Base-by-base conservation (phyloP, 2,329 filamentous ascomycete genomes). In the Fusarium veterinarium region DNA sequence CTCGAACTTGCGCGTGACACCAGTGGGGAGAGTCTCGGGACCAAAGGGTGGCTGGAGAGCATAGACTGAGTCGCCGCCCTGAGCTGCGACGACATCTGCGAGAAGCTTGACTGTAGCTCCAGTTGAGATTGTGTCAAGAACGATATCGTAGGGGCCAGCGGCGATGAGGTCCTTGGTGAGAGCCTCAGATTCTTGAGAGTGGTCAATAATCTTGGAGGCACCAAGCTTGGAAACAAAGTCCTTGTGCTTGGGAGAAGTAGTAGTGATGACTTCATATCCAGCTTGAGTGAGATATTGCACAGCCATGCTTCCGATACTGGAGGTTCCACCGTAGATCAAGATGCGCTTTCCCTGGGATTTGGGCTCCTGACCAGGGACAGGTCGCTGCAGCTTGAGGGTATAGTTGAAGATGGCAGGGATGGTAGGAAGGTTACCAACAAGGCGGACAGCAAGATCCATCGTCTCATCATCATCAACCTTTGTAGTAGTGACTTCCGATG, bases 371-470 rank as follows among this genome's bases (percentile, higher is more conserved):
- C 23, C 56, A 3, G 64, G 64, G 4, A 64, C 31, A 37, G 71
- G 72, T n/a, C 68, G 51, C 4, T 68, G 57, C 38, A 74, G 25
- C 8, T 70, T 60, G 25, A 74, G 19, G 19, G 60, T 60, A 31
- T 56, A 71, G 35, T 74, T 52, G 48, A 74, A 74, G 16, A 74
- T n/a, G 16, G 71, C 64, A 16, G 72, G 51, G 12, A 74, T 31
- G 14, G 72, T 74, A 6, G 72, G 51, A 5, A 74, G 60, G 38
- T 74, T 74, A 13, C 72, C 72, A 7, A 74, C 68, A 23, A 74
- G 55, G 9, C 68, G 57, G 3, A 72, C 72, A 5, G 71, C 72
- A 16, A 68, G 63, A 12, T 74, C 64, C 19, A 74, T 35, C 0
- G 64, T 61, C 14, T 46, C 37, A 4, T 69, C 57, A 4, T 41